Percentiles rank a stretch among this genome's conserved stretches.
Conservation (phyloP, 208 protist genomes). For the Tritrichomonas musculus region DNA sequence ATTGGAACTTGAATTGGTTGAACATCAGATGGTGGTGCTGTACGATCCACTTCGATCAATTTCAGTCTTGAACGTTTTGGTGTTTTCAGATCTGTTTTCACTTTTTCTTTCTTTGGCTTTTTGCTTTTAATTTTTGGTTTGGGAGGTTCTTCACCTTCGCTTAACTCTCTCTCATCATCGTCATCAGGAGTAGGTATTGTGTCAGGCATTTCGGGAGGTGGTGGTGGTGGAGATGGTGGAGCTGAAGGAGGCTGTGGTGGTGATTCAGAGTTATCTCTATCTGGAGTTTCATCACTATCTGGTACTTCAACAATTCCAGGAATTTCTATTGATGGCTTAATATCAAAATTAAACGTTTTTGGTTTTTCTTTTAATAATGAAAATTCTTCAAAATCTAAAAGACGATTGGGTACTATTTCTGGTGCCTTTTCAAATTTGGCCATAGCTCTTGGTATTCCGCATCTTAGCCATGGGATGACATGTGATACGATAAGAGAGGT, state of each 20-base stretch:
- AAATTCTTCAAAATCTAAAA: conserved; percentile 1
- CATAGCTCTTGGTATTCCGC: background rate
- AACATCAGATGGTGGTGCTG: background rate
- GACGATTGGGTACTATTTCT: background rate
- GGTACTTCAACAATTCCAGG: background rate
- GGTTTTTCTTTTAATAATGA: background rate
- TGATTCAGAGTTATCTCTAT: background rate
- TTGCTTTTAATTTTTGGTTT: background rate
- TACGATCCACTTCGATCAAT: background rate
- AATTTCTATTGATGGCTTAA: too few species aligned
- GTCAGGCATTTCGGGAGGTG: background rate
- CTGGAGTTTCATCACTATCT: background rate
- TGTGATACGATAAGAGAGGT: background rate
- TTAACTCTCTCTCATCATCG: background rate
- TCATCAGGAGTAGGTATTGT: background rate
- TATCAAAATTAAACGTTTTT: background rate
- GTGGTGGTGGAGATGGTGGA: background rate
- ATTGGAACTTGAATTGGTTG: too few species aligned
- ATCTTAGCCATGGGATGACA: background rate
- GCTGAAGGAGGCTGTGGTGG: background rate
- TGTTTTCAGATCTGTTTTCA: background rate
- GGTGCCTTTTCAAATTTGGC: background rate
- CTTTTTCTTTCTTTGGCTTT: background rate
- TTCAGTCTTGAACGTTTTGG: background rate
- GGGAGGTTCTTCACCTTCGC: background rate